A percentile compares a stretch with the other conserved stretches of the same genome.
Evolutionary conservation across 768 basidiomycete genomes (phyloP).

Genomic region (Lactarius sp.): DNA sequence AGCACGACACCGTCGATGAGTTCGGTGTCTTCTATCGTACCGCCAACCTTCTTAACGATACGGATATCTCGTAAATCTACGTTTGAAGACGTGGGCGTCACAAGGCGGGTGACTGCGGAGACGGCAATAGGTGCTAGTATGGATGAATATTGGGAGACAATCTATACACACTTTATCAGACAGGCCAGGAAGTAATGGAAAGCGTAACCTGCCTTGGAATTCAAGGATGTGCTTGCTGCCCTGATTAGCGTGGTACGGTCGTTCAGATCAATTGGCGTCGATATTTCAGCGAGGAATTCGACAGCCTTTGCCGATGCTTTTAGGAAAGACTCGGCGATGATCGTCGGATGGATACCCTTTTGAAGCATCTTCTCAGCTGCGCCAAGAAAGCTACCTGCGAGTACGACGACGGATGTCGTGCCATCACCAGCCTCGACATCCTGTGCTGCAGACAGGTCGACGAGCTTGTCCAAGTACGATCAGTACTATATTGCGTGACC

Average conservation of each 20-base stretch:
- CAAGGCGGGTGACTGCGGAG: constrained; percentile 88
- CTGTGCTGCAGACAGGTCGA: constrained; percentile 96
- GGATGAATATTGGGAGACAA: constrained; percentile 98
- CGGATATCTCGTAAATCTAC: constrained; percentile 96
- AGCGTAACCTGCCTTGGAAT: constrained; percentile 73
- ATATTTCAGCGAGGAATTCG: constrained; percentile 89
- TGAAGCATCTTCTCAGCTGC: constrained; percentile 96
- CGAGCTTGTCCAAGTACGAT: constrained; percentile 56
- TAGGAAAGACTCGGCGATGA: constrained; percentile 93
- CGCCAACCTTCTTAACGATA: constrained; percentile 96
- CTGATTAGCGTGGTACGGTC: constrained; percentile 82
- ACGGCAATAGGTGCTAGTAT: constrained; percentile 98
- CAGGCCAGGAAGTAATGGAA: constrained; percentile 1
- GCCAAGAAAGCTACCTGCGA: constrained; percentile 87
- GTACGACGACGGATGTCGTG: constrained; percentile 94
- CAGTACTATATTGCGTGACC: not conserved
- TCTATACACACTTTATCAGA: constrained; percentile 43
- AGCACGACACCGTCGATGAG: constrained; percentile 95
- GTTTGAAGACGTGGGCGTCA: constrained; percentile 83
- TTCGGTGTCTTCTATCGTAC: constrained; percentile 98
- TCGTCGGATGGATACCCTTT: constrained; percentile 97
- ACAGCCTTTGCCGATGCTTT: constrained; percentile 90
- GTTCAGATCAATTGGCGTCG: constrained; percentile 84
- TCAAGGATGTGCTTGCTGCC: constrained; percentile 91
- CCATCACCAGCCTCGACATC: constrained; percentile 99